Evolutionary conservation across 176 grass and related monocot genomes (phyloP).

Genomic region (Elymus sibiricus): DNA sequence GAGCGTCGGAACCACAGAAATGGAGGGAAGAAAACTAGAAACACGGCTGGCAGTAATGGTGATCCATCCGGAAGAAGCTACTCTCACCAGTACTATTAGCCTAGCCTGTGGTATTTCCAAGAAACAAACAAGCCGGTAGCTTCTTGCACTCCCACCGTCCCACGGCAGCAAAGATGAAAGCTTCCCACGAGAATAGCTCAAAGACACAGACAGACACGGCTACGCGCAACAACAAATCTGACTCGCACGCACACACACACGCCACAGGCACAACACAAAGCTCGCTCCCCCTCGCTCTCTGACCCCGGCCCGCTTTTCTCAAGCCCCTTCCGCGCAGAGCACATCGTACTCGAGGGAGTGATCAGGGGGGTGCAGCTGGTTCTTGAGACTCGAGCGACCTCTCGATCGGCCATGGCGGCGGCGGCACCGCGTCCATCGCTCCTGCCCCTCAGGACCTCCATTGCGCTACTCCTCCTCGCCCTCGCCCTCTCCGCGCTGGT

Average conservation of each 20-base stretch:
- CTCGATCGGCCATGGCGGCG: constrained; percentile 15
- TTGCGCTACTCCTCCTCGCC: constrained; percentile 20
- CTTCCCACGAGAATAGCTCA: constrained; percentile 43
- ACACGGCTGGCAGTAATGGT: constrained; percentile 7
- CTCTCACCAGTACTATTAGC: too few species aligned
- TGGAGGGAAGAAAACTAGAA: not conserved
- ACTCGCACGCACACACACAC: not conserved
- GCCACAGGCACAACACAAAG: not conserved
- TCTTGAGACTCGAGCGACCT: not conserved
- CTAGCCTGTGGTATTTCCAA: not conserved
- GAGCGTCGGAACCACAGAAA: not conserved
- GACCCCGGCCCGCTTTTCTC: not conserved
- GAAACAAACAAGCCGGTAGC: not conserved
- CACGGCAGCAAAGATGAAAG: not conserved
- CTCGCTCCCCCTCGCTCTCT: not conserved
- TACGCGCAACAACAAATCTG: constrained; percentile 13
- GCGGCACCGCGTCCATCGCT: not conserved
- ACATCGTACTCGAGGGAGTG: not conserved
- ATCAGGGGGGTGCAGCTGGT: constrained; percentile 1
- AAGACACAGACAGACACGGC: constrained; percentile 8
- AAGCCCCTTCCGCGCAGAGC: not conserved
- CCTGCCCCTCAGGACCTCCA: not conserved
- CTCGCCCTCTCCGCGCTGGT: constrained; percentile 5
- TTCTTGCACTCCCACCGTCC: not conserved
- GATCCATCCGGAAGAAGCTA: not conserved